phyloP scores from a whole-genome alignment of 1,284 basidiomycete species.

The Pholiota adiposa region DNA sequence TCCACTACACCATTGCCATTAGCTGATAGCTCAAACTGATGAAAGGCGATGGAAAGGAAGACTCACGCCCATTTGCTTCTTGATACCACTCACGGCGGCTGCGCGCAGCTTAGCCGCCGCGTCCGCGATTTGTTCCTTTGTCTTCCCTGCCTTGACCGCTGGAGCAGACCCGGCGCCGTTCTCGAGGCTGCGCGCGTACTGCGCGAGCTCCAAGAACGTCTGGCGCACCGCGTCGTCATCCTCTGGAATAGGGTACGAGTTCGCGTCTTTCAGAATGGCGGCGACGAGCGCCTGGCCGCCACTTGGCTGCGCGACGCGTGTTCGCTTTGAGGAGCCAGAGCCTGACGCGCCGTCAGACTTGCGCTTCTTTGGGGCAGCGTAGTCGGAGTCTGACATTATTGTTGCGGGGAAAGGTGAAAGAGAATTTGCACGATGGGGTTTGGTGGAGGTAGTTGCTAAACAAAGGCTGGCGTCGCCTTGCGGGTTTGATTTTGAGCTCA shows the following conservation, averaged over 20 bases:
- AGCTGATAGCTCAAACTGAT: constrained; percentile 7
- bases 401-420: not conserved
- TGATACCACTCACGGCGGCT: constrained; percentile 54
- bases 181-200: constrained; percentile 51
- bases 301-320: not conserved
- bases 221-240: not conserved
- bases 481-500: not conserved
- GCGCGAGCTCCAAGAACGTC: constrained; percentile 36
- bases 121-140: constrained; percentile 41
- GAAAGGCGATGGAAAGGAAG: constrained; percentile 1
- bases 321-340: not conserved
- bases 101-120: constrained; percentile 52
- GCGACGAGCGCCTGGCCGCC: not conserved
- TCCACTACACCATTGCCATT: constrained; percentile 44
- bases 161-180: constrained; percentile 27
- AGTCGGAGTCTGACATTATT: not conserved
- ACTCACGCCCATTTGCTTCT: constrained; percentile 54
- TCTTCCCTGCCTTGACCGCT: constrained; percentile 41
- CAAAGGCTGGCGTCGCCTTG: not conserved
- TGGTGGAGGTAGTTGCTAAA: not conserved
- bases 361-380: not conserved
- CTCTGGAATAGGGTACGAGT: not conserved
- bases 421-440: not conserved
- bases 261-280: not conserved
- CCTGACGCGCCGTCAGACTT: not conserved